A percentile compares a stretch with the other conserved stretches of the same genome.
Evolutionary conservation across 1,284 basidiomycete genomes (phyloP).

Genomic region (Laetiporus sulphureus): DNA sequence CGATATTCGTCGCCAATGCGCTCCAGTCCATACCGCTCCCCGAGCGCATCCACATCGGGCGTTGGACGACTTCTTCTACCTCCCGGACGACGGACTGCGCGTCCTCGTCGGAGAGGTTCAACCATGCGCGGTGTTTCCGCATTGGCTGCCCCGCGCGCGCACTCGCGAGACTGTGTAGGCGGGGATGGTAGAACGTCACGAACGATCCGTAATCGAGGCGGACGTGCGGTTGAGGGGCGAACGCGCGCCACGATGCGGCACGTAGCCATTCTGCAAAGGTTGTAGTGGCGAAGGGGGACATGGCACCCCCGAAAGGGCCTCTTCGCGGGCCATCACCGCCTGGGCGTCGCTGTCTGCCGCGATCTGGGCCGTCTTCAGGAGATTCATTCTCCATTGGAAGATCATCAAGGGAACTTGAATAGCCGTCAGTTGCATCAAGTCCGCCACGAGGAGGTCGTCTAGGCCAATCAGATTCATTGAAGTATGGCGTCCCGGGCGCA

Average conservation of each 20-base stretch:
- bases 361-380: background rate
- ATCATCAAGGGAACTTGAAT: background rate
- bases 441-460: too few species aligned
- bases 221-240: conserved; percentile 7
- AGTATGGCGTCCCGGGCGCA: conserved; percentile 4
- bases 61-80: conserved; percentile 2
- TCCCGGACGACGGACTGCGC: conserved; percentile 4
- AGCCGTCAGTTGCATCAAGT: too few species aligned
- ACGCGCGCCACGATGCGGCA: conserved; percentile 3
- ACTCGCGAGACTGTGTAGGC: conserved; percentile 4
- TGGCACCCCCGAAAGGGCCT: background rate
- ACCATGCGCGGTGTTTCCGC: conserved; percentile 8
- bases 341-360: background rate
- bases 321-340: background rate
- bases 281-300: conserved; percentile 1
- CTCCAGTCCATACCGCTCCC: conserved; percentile 8
- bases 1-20: conserved; percentile 1
- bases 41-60: background rate
- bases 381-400: background rate
- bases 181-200: conserved; percentile 9
- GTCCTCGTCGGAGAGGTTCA: conserved; percentile 7
- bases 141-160: conserved; percentile 4
- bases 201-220: conserved; percentile 5
- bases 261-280: conserved; percentile 7
- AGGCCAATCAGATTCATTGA: too few species aligned